Percentiles rank a stretch among this genome's conserved stretches.
Evolutionary conservation across 176 grass and related monocot genomes (phyloP).

Genomic region (Guadua angustifolia): DNA sequence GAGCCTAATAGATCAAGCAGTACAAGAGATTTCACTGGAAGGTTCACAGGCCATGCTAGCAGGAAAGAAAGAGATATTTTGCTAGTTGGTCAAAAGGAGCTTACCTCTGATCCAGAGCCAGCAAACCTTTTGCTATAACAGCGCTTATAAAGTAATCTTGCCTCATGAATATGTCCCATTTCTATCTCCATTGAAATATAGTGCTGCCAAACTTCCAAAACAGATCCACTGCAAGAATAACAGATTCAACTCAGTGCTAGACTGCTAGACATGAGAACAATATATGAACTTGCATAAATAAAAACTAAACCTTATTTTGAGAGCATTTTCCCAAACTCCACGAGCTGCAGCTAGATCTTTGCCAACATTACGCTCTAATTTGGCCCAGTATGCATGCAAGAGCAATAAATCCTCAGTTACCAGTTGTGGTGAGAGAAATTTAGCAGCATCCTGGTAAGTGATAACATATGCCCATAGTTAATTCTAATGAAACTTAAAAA

Average conservation of each 20-base stretch:
- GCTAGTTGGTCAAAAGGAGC: slow-evolving; percentile 23
- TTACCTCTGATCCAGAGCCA: slow-evolving; percentile 93
- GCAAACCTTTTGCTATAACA: slow-evolving; percentile 86
- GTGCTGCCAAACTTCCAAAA: slow-evolving; percentile 75
- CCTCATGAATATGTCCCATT: slow-evolving; percentile 72
- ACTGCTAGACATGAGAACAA: background rate
- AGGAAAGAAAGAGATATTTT: background rate
- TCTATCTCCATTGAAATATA: slow-evolving; percentile 87
- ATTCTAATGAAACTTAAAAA: slow-evolving; percentile 18
- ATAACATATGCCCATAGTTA: slow-evolving; percentile 43
- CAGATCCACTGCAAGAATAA: slow-evolving; percentile 73
- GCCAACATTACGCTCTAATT: slow-evolving; percentile 74
- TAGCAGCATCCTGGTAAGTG: slow-evolving; percentile 77
- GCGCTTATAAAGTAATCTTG: slow-evolving; percentile 88
- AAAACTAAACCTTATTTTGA: slow-evolving; percentile 77
- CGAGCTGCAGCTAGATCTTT: slow-evolving; percentile 75
- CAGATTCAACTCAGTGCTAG: slow-evolving; percentile 33
- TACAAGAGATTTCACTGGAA: background rate
- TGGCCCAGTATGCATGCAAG: slow-evolving; percentile 81
- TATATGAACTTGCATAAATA: slow-evolving; percentile 31
- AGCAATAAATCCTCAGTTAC: slow-evolving; percentile 66
- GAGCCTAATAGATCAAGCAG: background rate
- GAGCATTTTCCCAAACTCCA: slow-evolving; percentile 82
- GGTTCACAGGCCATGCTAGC: slow-evolving; percentile 3
- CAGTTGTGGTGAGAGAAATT: slow-evolving; percentile 69